These are phyloP conservation scores for Elsinoe necatrix DNA, from an alignment of 2,329 filamentous ascomycete genomes.

Conservation along the genomic window DNA sequence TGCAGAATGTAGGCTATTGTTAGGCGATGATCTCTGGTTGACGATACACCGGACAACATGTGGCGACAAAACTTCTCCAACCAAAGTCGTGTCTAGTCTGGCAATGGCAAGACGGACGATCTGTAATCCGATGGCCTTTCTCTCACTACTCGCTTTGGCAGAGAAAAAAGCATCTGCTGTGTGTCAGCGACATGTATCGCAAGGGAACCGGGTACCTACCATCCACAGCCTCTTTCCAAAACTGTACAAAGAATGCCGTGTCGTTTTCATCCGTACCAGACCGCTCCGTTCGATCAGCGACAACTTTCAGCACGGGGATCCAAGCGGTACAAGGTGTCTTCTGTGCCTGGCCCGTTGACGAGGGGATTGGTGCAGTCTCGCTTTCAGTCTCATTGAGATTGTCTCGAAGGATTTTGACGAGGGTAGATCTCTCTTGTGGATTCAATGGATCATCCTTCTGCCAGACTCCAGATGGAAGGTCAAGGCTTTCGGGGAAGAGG, in stretches of 20 bases:
- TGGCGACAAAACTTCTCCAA: constrained; percentile 63
- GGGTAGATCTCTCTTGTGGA: constrained; percentile 55
- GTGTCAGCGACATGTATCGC: constrained; percentile 18
- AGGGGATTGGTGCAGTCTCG: constrained; percentile 21
- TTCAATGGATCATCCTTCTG: constrained; percentile 62
- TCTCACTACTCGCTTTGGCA: constrained; percentile 69
- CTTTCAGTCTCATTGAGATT: constrained; percentile 49
- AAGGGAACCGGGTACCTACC: constrained; percentile 44
- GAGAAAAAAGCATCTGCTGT: constrained; percentile 70
- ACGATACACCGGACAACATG: constrained; percentile 75
- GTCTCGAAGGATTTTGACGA: constrained; percentile 75
- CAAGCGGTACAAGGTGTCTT: constrained; percentile 81
- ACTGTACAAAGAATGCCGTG: constrained; percentile 54
- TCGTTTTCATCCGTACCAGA: constrained; percentile 12
- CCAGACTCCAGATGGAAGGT: constrained; percentile 65
- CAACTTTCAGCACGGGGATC: constrained; percentile 59
- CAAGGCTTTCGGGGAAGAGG: constrained; percentile 51
- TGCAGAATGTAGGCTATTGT: constrained; percentile 70
- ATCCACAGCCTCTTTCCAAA: constrained; percentile 82
- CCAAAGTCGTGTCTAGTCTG: constrained; percentile 41
- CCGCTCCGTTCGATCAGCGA: constrained; percentile 28
- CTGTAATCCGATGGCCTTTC: constrained; percentile 87
- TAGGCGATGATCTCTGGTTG: constrained; percentile 70
- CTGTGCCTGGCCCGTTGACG: constrained; percentile 61
- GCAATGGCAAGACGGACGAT: constrained; percentile 70